A percentile compares a stretch with the other conserved stretches of the same genome.
phyloP scores from a whole-genome alignment of 768 basidiomycete species.

The Tricholoma furcatifolium region DNA sequence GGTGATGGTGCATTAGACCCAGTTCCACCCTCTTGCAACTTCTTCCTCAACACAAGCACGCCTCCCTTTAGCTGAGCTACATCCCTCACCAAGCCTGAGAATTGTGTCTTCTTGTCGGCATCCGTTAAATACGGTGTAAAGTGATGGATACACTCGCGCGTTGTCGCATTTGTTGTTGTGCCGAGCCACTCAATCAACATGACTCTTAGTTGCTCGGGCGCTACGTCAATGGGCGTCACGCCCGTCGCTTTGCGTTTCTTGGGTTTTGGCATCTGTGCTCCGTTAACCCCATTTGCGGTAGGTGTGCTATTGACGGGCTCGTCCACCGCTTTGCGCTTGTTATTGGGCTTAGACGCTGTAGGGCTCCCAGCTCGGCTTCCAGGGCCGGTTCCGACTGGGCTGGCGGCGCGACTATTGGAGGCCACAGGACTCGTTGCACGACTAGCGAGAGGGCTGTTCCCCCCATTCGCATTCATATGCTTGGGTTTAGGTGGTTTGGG shows the following conservation, averaged over 20 bases:
- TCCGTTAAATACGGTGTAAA: conserved; percentile 76
- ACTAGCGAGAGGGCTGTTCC: conserved; percentile 60
- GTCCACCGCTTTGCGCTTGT: conserved; percentile 49
- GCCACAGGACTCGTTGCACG: conserved; percentile 50
- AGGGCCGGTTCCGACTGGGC: conserved; percentile 32
- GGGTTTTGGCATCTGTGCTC: conserved; percentile 26
- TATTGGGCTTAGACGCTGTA: conserved; percentile 24
- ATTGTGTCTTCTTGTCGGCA: conserved; percentile 65
- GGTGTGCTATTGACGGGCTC: conserved; percentile 27
- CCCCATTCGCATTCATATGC: conserved; percentile 46
- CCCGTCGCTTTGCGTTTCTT: conserved; percentile 60
- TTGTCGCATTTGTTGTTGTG: conserved; percentile 66
- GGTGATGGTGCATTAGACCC: conserved; percentile 35
- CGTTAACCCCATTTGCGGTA: conserved; percentile 15
- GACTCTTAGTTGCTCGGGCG: conserved; percentile 57
- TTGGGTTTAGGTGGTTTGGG: conserved; percentile 69
- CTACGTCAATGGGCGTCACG: conserved; percentile 31
- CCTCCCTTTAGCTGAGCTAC: conserved; percentile 72
- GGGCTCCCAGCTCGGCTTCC: conserved; percentile 34
- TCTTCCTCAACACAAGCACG: conserved; percentile 54
- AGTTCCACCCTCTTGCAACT: conserved; percentile 26
- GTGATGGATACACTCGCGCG: conserved; percentile 76
- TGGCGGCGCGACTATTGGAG: conserved; percentile 40
- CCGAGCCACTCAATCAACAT: conserved; percentile 78
- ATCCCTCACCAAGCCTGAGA: conserved; percentile 79